These are phyloP conservation scores for Pythium rhizo-oryzae DNA, from an alignment of 352 stramenopile genomes.

Conservation along the genomic window DNA sequence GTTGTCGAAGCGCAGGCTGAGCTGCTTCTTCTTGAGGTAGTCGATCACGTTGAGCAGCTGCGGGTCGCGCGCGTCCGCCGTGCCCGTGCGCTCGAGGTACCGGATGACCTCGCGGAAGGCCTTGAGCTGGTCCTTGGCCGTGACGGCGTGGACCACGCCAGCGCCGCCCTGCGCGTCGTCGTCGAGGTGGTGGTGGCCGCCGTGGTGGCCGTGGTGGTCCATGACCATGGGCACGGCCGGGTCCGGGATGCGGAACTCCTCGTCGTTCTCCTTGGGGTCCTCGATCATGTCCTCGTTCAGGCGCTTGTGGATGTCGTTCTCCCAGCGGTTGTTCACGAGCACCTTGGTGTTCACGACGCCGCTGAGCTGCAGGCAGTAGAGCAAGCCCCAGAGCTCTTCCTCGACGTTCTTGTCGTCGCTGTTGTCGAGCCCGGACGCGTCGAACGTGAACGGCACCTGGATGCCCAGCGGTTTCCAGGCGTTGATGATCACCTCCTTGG, in stretches of 20 bases:
- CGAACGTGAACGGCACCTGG: slow-evolving; percentile 63
- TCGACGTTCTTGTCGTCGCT: slow-evolving; percentile 86
- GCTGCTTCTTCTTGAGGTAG: slow-evolving; percentile 89
- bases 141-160: slow-evolving; percentile 39
- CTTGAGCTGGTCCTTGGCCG: slow-evolving; percentile 83
- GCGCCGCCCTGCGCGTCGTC: slow-evolving; percentile 40
- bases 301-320: slow-evolving; percentile 90
- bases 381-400: slow-evolving; percentile 82
- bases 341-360: slow-evolving; percentile 88
- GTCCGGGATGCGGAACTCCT: slow-evolving; percentile 82
- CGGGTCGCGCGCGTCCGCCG: slow-evolving; percentile 61
- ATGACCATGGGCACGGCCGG: slow-evolving; percentile 36
- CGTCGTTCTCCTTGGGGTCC: slow-evolving; percentile 77
- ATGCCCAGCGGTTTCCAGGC: slow-evolving; percentile 80
- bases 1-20: slow-evolving; percentile 86
- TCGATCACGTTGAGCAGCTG: slow-evolving; percentile 81
- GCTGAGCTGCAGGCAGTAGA: slow-evolving; percentile 86
- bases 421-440: slow-evolving; percentile 45
- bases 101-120: slow-evolving; percentile 86
- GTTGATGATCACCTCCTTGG: slow-evolving; percentile 77
- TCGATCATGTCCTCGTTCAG: slow-evolving; percentile 90
- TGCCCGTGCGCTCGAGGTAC: slow-evolving; percentile 79
- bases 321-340: slow-evolving; percentile 87
- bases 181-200: slow-evolving; percentile 29
- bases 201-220: slow-evolving; percentile 26